Evolutionary conservation across 805 yeast species (phyloP).

Genomic region (Starmera quercuum): DNA sequence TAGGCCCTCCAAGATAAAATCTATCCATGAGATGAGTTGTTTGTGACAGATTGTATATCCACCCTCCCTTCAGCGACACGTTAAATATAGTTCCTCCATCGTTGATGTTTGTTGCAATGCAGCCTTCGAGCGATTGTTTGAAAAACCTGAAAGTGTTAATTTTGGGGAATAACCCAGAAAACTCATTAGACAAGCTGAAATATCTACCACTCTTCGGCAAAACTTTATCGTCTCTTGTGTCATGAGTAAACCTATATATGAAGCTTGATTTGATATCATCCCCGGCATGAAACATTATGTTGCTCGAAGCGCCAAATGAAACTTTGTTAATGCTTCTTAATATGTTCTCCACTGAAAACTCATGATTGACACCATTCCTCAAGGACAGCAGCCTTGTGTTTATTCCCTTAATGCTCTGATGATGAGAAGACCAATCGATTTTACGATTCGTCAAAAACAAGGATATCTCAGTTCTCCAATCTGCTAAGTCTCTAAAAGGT

Average conservation of each 20-base stretch:
- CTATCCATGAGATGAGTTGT: conserved; percentile 60
- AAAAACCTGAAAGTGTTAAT: conserved; percentile 21
- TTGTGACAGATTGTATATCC: conserved; percentile 33
- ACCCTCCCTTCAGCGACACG: conserved; percentile 46
- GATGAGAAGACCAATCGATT: conserved; percentile 45
- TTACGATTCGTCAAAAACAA: conserved; percentile 43
- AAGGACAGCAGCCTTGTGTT: conserved; percentile 24
- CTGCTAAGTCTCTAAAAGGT: conserved; percentile 40
- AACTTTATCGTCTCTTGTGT: conserved; percentile 32
- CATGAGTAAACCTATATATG: conserved; percentile 31
- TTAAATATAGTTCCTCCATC: conserved; percentile 37
- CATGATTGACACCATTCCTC: conserved; percentile 34
- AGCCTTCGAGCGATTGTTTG: conserved; percentile 28
- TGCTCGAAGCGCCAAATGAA: conserved; percentile 43
- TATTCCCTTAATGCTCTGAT: conserved; percentile 41
- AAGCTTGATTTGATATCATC: conserved; percentile 52
- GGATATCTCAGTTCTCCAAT: conserved; percentile 47
- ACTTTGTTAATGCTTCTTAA: conserved; percentile 34
- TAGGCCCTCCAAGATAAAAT: conserved; percentile 77
- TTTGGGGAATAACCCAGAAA: conserved; percentile 24
- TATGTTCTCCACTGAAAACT: conserved; percentile 35
- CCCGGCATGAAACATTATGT: conserved; percentile 52
- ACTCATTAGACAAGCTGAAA: conserved; percentile 34
- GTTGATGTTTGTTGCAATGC: conserved; percentile 20
- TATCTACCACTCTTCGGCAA: conserved; percentile 39